Evolutionary conservation across 148 eudicot species (phyloP), one percentile per base, ranked within the genome.

Genomic region (Persicaria maculosa): DNA sequence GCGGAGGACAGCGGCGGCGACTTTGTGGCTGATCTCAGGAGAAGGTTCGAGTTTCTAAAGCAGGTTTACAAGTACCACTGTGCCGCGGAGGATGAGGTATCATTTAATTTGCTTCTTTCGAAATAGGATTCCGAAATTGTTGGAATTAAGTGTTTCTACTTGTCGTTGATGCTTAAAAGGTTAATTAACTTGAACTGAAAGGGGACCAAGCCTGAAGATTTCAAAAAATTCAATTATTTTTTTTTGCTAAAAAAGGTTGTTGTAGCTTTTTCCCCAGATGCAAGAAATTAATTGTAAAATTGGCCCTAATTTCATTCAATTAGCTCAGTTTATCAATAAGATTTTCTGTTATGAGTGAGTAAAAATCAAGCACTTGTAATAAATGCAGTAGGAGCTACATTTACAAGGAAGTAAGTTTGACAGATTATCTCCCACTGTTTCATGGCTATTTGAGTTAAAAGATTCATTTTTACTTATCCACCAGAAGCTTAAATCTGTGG

Each of bases 11-110:
- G 72, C 15, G 81, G 77, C 50, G 74, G 45, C 7, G 77, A 84
- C 47, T 22, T 65, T 58, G 79, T 88, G 57, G 77, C 15, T 47
- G 87, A 88, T 64, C 76, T 93, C 20, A 72, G 74, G 19, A 74
- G 84, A 75, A 79, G 90, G 81, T 83, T 93, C 54, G 89, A 91
- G 80, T 93, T 93, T 75, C 78, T 93, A 61, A 89, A 83, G 82
- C 81, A 82, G 75, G 97, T 91, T 19, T 89, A 83, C 74, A 78
- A 80, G 64, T 88, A 91, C 44, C 95, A 91, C 57, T 89, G 84
- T 61, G 84, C 87, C 70, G 97, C 95, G 16, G 95, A 93, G 78
- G 93, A 91, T 78, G 91, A 93, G 98, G 98, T 90, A 44, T 45
- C 9, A 10, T 64, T 62, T 20, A 7, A 31, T 16, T 53, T 58